Evolutionary conservation across 139 green algal genomes (phyloP).

Genomic region (Volvox reticuliferus): DNA sequence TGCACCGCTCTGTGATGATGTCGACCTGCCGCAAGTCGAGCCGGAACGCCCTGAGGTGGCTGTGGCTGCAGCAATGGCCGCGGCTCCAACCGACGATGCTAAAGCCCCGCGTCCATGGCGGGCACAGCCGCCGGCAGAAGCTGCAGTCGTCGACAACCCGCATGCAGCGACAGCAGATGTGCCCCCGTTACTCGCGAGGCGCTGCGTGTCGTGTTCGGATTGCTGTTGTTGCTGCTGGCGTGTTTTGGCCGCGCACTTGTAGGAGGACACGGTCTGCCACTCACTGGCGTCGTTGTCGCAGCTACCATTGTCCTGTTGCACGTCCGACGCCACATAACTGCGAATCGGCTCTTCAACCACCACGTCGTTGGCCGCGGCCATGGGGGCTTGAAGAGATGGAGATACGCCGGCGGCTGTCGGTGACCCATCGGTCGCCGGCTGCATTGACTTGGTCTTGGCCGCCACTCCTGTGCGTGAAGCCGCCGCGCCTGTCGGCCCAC

Average conservation of each 20-base stretch:
- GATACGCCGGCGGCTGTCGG: too few relatives aligned
- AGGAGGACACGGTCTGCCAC: conserved; percentile 16
- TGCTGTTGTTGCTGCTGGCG: not conserved
- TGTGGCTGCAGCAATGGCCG: not conserved
- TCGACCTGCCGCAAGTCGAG: too few relatives aligned
- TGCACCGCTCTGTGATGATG: too few relatives aligned
- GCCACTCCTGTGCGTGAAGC: not conserved
- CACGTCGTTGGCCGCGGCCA: too few relatives aligned
- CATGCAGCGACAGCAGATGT: too few relatives aligned
- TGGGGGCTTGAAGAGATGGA: too few relatives aligned
- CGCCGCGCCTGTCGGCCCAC: too few relatives aligned
- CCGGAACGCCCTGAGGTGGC: not conserved
- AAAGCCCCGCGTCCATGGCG: not conserved
- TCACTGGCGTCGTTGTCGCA: not conserved
- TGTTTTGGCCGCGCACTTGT: conserved; percentile 18
- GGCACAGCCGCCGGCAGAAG: not conserved
- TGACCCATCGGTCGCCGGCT: too few relatives aligned
- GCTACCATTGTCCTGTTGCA: not conserved
- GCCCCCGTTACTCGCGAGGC: too few relatives aligned
- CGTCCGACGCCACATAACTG: not conserved
- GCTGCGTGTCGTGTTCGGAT: not conserved
- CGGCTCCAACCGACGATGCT: not conserved
- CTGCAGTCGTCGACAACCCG: too few relatives aligned
- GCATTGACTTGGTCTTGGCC: not conserved
- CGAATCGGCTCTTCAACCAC: too few relatives aligned